Evolutionary conservation across 805 yeast species (phyloP), one percentile per base, ranked within the genome.

Genomic region (Pichia exigua): DNA sequence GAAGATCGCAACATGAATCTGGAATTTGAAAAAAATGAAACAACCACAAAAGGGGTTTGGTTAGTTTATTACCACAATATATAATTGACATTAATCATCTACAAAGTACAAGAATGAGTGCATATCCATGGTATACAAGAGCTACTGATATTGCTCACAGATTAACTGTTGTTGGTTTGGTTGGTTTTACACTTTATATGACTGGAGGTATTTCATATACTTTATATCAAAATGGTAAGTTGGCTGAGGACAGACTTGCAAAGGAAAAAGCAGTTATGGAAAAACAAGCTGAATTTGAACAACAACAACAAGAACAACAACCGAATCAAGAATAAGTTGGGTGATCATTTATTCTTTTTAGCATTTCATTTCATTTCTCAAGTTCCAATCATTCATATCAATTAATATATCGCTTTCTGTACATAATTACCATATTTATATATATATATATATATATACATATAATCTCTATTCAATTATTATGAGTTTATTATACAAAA

Each of bases 61-160:
- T 42, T 22, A 8, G 6, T 2, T 26, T 13, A 26, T 42, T 18
- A 2, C n/a, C n/a, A n/a, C n/a, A n/a, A n/a, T 42, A 9, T 30
- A n/a, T 30, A 5, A 24, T 24, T 24, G n/a, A 13, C 35, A 30
- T 30, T 7, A 4, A 30, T 4, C 35, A 30, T 30, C 6, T 4
- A 30, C 7, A 12, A 7, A 30, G 13, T n/a, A 26, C 4, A 26
- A 6, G 39, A 39, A 53, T 56, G 58, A 53, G 52, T 21, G 51
- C 49, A 32, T 78, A 78, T 63, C 87, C 91, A 45, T 85, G 92
- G 92, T 85, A 85, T 65, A 81, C 85, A 2, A 82, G 79, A 65
- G 81, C 78, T 3, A 79, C 87, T 2, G 92, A 85, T 65, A 76
- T 85, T 42, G 77, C 76, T 27, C 92, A 85, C 67, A 83, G 92